These are phyloP conservation scores for Solanum rostratum DNA, from an alignment of 257 asterid species.

Conservation along the genomic window DNA sequence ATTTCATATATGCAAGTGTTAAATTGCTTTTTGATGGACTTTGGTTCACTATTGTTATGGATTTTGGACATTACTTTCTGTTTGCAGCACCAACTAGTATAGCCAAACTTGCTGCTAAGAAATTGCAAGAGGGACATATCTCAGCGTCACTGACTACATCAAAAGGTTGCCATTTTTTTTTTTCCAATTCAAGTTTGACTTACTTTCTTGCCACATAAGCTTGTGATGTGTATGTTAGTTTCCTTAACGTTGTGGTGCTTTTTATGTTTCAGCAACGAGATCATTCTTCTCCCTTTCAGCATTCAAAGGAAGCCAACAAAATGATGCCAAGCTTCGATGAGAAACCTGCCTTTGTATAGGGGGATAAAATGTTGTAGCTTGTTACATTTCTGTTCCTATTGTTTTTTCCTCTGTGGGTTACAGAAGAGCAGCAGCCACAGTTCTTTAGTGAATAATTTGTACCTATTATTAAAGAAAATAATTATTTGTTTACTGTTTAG, in stretches of 20 bases:
- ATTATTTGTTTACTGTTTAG: not conserved
- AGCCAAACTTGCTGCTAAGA: constrained; percentile 34
- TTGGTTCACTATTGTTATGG: not conserved
- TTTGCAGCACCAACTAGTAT: constrained; percentile 48
- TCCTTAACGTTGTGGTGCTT: not conserved
- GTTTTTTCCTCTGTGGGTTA: not conserved
- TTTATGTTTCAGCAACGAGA: constrained; percentile 69
- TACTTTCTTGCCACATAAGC: not conserved
- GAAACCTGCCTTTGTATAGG: not conserved
- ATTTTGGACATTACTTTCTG: not conserved
- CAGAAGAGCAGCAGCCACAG: not conserved
- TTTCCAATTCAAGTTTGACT: not conserved
- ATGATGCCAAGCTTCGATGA: not conserved
- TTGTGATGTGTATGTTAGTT: not conserved
- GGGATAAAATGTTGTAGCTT: not conserved
- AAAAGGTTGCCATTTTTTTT: constrained; percentile 37
- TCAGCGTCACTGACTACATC: constrained; percentile 44
- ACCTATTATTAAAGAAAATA: not conserved
- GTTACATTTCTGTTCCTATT: not conserved
- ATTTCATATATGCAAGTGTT: not conserved
- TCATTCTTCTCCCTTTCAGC: constrained; percentile 99
- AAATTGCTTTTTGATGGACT: not conserved
- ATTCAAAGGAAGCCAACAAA: constrained; percentile 79
- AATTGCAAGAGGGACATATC: constrained; percentile 50
- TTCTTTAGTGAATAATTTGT: not conserved